phyloP scores from a whole-genome alignment of 441 rosid genomes.

The Biscutella laevigata region DNA sequence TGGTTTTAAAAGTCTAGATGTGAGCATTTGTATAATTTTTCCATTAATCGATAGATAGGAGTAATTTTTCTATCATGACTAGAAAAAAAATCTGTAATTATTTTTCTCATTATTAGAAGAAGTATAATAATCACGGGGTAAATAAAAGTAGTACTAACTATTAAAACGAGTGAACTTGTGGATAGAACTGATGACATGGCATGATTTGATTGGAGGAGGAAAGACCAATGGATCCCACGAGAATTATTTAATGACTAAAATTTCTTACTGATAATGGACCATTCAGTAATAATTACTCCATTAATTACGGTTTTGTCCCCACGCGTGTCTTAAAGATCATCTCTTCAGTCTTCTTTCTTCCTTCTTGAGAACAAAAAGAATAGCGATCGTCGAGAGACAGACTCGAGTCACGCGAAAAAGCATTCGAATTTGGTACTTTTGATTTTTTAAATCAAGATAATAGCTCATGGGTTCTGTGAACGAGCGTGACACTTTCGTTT shows the following conservation, averaged over 20 bases:
- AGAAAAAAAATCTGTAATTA: no score
- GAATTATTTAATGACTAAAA: slow-evolving; percentile 8
- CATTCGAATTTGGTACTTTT: slow-evolving; percentile 1
- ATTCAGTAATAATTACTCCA: neutral
- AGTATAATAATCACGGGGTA: no score
- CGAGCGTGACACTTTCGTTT: slow-evolving; percentile 53
- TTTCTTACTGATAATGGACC: slow-evolving; percentile 1
- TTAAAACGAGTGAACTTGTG: slow-evolving; percentile 23
- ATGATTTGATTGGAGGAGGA: neutral
- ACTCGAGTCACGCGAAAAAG: slow-evolving; percentile 14
- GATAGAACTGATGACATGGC: slow-evolving; percentile 21
- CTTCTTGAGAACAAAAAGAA: neutral
- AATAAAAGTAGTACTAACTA: no score
- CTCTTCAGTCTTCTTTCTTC: neutral
- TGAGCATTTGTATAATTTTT: no score
- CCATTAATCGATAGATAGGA: no score
- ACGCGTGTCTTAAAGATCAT: slow-evolving; percentile 14
- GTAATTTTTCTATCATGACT: no score
- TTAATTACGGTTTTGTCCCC: slow-evolving; percentile 23
- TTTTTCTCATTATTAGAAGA: no score
- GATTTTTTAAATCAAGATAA: neutral
- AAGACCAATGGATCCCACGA: slow-evolving; percentile 4
- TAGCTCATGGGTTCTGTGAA: slow-evolving; percentile 35
- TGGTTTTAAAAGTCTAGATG: no score
- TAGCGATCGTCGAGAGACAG: slow-evolving; percentile 7